Percentiles rank a stretch among this genome's conserved stretches.
These are phyloP conservation scores for Populus simonii DNA, from an alignment of 345 rosid species.

Conservation along the genomic window DNA sequence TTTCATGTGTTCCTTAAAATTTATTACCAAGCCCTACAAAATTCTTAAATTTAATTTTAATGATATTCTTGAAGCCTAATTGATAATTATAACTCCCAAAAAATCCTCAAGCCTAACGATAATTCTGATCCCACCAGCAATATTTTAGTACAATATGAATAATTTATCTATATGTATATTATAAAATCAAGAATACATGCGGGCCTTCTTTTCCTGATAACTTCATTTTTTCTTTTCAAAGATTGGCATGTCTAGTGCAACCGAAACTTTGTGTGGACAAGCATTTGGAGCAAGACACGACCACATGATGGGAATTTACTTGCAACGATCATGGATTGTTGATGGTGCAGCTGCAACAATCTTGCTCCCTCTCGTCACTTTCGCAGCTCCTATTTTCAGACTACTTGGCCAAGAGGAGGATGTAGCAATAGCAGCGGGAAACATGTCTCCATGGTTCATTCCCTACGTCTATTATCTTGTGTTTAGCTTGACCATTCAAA, in stretches of 20 bases:
- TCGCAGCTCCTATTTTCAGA: slow-evolving; percentile 4
- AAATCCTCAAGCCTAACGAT: too few species aligned
- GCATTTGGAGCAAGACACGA: slow-evolving; percentile 37
- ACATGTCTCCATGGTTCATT: slow-evolving; percentile 14
- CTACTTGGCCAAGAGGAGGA: neutral
- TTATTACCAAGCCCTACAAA: too few species aligned
- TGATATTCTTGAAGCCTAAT: too few species aligned
- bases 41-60: too few species aligned
- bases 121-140: too few species aligned
- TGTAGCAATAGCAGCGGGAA: neutral
- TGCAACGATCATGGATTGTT: slow-evolving; percentile 32
- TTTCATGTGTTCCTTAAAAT: too few species aligned
- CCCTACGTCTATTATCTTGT: slow-evolving; percentile 1
- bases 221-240: neutral
- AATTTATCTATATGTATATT: too few species aligned
- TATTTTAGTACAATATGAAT: too few species aligned
- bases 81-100: too few species aligned
- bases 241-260: slow-evolving; percentile 43
- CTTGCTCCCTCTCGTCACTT: slow-evolving; percentile 12
- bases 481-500: slow-evolving; percentile 21
- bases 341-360: slow-evolving; percentile 1
- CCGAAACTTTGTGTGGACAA: slow-evolving; percentile 41
- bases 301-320: slow-evolving; percentile 34
- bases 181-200: too few species aligned
- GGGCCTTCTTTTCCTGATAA: too few species aligned